phyloP scores from a whole-genome alignment of 306 rosid species.

The Vigna hirtella region DNA sequence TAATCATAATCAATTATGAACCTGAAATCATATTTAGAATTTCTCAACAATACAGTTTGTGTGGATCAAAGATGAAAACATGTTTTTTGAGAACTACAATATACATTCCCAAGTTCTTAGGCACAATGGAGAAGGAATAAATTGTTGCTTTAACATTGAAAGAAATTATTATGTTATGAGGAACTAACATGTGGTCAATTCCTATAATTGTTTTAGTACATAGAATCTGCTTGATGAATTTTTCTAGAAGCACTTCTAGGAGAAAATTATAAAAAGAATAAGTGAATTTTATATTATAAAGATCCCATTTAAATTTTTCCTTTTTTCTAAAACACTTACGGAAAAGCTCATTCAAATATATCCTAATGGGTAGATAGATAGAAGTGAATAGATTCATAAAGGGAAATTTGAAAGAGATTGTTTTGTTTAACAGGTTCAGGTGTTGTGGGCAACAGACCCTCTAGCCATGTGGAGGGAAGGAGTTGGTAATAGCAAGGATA shows the following conservation, averaged over 20 bases:
- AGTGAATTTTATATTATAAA: too few relatives aligned
- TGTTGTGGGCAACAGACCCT: constrained; percentile 91
- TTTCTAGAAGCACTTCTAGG: too few relatives aligned
- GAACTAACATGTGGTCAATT: background rate
- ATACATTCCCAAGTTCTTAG: background rate
- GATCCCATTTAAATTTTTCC: too few relatives aligned
- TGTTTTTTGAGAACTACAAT: background rate
- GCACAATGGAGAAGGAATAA: background rate
- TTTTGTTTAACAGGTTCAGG: constrained; percentile 64
- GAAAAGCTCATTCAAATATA: too few relatives aligned
- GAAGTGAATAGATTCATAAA: background rate
- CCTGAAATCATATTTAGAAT: background rate
- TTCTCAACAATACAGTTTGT: background rate
- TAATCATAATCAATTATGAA: background rate
- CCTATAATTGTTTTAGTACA: background rate
- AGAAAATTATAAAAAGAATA: too few relatives aligned
- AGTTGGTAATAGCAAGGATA: constrained; percentile 63
- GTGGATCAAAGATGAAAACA: background rate
- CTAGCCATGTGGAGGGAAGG: constrained; percentile 91
- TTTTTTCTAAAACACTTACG: too few relatives aligned
- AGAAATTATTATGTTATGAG: background rate
- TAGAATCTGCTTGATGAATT: background rate
- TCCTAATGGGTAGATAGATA: background rate
- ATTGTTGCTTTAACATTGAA: background rate
- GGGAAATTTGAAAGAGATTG: constrained; percentile 6